Base-by-base conservation (phyloP, 345 rosid genomes). In the Balakata baccata region DNA sequence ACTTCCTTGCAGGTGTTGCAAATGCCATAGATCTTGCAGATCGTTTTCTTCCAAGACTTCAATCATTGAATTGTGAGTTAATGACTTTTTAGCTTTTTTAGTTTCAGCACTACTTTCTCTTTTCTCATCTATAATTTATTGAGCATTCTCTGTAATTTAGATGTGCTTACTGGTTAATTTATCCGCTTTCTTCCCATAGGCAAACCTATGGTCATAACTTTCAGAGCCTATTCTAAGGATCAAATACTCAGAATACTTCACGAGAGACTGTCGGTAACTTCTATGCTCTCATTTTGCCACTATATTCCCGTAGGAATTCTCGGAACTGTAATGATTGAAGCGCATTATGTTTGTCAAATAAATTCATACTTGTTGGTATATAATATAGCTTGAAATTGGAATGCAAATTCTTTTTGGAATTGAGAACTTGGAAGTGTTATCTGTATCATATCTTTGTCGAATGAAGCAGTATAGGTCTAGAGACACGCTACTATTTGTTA, bases 11-110 rank as follows among this genome's bases (percentile, higher is more conserved):
- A 93, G 98, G 97, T 43, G 80, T 93, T 69, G 97, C 98, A 71
- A 93, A 93, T 89, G 91, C 98, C 70, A 89, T 91, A 75, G 98
- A 91, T 71, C 84, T 93, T 41, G 94, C 94, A 22, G 96, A 93
- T 86, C 89, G 97, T 68, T 93, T 93, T 85, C 97, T 93, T 79
- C 97, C 94, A 16, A 89, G 82, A 79, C 86, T 91, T 17, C 92
- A 86, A 80, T 86, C 94, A 50, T 79, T 89, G 75, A 90, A 91
- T 79, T 93, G 97, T 94, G 87, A 79, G 91, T 76, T 68, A 58
- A 3, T 69, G 38, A 25, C 76, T 70, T 70, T 22, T 13, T 66
- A 46, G 71, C 47, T 23, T n/a, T 12, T 63, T 61, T 22, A 10
- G 51, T 51, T 63, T 7, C 22, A 17, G n/a, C 37, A 22, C 6